phyloP scores from a whole-genome alignment of 2,329 filamentous ascomycete genomes.

The Hypomyces perniciosus region DNA sequence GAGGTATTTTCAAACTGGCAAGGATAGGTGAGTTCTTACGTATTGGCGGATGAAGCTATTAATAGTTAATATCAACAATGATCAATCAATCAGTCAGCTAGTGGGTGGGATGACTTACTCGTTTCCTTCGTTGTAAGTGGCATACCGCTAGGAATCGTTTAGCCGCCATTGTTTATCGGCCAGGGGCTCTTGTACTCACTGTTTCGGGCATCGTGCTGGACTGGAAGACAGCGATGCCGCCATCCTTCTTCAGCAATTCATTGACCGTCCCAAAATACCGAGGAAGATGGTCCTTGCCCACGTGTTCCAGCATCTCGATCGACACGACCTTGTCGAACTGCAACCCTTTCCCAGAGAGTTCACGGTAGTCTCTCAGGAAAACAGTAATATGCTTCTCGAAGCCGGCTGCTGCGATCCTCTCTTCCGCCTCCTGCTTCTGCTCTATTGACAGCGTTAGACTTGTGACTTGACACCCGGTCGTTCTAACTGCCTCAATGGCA shows the following conservation, averaged over 20 bases:
- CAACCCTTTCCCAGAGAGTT: constrained; percentile 45
- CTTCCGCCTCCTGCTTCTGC: constrained; percentile 62
- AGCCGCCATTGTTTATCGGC: background rate
- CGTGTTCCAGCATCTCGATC: constrained; percentile 73
- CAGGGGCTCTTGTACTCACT: background rate
- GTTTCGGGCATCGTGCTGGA: constrained; percentile 72
- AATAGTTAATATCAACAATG: background rate
- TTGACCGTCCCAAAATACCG: constrained; percentile 64
- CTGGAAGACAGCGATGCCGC: constrained; percentile 65
- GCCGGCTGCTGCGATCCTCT: constrained; percentile 56
- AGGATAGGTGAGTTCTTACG: background rate
- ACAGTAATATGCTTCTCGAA: constrained; percentile 57
- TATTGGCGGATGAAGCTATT: constrained; percentile 3
- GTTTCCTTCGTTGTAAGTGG: constrained; percentile 38
- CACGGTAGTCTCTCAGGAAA: constrained; percentile 62
- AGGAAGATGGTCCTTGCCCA: constrained; percentile 60
- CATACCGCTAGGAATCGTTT: background rate
- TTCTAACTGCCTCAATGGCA: constrained; percentile 61
- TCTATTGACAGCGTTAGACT: constrained; percentile 62
- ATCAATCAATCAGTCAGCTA: too few species aligned
- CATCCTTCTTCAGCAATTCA: constrained; percentile 56
- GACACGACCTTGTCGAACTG: constrained; percentile 66
- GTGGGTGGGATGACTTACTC: constrained; percentile 40
- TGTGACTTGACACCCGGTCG: constrained; percentile 63
- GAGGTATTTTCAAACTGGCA: background rate